Conservation (phyloP, 768 basidiomycete species). For the Rhodosporidiobolus odoratus region DNA sequence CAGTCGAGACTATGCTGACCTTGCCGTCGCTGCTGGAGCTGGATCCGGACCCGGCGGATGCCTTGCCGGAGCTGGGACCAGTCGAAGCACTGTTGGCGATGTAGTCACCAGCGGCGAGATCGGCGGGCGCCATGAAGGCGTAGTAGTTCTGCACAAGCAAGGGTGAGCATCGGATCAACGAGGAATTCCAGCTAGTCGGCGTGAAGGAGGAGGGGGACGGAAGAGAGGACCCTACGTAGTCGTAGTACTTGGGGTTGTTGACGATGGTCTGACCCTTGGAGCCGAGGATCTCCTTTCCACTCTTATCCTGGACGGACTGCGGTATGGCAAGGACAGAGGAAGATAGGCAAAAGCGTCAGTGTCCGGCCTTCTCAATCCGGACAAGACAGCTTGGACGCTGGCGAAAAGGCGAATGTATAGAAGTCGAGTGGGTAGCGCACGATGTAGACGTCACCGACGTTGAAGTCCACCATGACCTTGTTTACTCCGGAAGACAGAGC, state of each 20-base stretch:
- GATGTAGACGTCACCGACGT: slow-evolving; percentile 1
- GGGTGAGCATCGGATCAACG: no score
- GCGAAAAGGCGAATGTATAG: no score
- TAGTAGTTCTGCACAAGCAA: slow-evolving; percentile 21
- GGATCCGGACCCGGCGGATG: no score
- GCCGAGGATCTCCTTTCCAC: not conserved
- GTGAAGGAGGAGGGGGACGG: no score
- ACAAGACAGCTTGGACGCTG: no score
- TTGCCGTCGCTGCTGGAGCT: no score
- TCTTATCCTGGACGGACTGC: slow-evolving; percentile 6
- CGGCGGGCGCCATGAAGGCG: slow-evolving; percentile 4
- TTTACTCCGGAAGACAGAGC: slow-evolving; percentile 12
- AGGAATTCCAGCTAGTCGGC: no score
- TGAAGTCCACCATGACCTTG: slow-evolving; percentile 2
- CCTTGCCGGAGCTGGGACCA: no score
- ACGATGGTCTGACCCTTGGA: slow-evolving; percentile 7
- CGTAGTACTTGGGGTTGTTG: not conserved
- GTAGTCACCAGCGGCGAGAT: not conserved
- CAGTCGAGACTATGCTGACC: no score
- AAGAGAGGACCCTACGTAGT: not conserved
- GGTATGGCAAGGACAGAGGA: not conserved
- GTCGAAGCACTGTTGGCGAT: no score
- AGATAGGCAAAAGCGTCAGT: no score
- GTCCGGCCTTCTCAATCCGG: no score
- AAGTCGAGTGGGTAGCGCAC: slow-evolving; percentile 3